Conservation (phyloP, 805 yeast species). For the Sugiyamaella valdiviana region DNA sequence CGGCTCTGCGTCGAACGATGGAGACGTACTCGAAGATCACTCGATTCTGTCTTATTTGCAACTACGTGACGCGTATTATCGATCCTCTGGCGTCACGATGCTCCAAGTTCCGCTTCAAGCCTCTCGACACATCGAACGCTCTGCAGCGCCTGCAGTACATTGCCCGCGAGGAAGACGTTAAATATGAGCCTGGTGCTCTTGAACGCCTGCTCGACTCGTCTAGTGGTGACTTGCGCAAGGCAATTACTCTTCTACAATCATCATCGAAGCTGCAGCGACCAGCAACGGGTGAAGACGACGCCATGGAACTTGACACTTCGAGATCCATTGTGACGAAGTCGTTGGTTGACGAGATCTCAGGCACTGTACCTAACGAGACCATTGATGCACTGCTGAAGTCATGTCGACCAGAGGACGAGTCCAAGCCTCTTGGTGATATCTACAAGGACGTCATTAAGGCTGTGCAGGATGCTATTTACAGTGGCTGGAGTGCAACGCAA, state of each 20-base stretch:
- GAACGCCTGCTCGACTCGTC: conserved; percentile 63
- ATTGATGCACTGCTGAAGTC: conserved; percentile 40
- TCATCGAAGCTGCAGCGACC: conserved; percentile 51
- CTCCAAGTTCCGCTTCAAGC: conserved; percentile 86
- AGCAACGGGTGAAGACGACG: conserved; percentile 23
- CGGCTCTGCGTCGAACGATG: conserved; percentile 82
- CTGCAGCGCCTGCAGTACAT: conserved; percentile 59
- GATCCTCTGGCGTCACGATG: conserved; percentile 96
- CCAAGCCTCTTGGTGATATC: conserved; percentile 21
- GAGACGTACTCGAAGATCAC: conserved; percentile 85
- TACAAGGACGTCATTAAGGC: conserved; percentile 25
- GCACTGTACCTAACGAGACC: conserved; percentile 53
- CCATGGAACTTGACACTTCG: conserved; percentile 27
- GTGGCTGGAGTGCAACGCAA: conserved; percentile 78
- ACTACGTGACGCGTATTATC: conserved; percentile 91
- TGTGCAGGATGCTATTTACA: conserved; percentile 49
- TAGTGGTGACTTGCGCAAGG: conserved; percentile 87
- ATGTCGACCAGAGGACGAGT: conserved; percentile 25
- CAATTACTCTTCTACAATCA: conserved; percentile 84
- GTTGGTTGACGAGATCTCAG: conserved; percentile 66
- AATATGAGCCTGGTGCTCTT: conserved; percentile 46
- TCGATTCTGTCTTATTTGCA: conserved; percentile 90
- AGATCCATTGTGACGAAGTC: conserved; percentile 35
- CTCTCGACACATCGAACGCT: conserved; percentile 67
- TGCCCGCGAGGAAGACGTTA: conserved; percentile 44